Base-by-base conservation (phyloP, 2,329 filamentous ascomycete genomes). In the Capronia americana region DNA sequence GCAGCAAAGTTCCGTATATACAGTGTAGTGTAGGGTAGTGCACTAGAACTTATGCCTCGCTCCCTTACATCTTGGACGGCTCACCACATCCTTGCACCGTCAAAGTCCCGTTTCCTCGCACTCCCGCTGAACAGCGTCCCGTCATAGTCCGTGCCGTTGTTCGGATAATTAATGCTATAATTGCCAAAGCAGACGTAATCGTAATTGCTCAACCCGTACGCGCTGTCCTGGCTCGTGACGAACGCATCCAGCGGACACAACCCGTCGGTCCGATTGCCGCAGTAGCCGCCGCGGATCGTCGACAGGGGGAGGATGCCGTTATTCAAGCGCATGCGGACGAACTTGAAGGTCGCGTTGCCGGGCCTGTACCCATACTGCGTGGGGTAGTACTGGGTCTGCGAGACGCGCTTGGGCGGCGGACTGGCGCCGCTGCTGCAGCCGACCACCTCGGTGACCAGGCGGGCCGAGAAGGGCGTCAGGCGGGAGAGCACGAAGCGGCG, bases 401-500 rank as follows among this genome's bases (percentile, higher is more conserved):
- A 50, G 1, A 44, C 28, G 2, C 11, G 51, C 8, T 80, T 78
- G 0, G 79, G 73, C 4, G 71, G 71, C 0, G 85, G 82, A 55
- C 80, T 64, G 0, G 78, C 57, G 0, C 68, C 63, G 2, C 77
- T 75, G 2, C 77, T 75, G 70, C 85, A 87, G 38, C 82, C 84
- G 69, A 86, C 84, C 30, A 86, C 79, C 74, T 87, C 85, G 1
- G 85, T 85, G 53, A 85, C 77, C 32, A 87, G 78, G 20, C 83
- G 80, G 3, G 80, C 85, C 24, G 83, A 84, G 67, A 87, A 87
- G 1, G 85, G 85, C 0, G 84, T 85, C 59, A 87, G 70, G 54
- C 83, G 73, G 2, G 81, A 83, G 8, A 87, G 76, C 28, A 79
- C 76, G 75, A 86, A 86, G 56, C 79, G 79, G 2, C 82, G 78